Evolutionary conservation across 805 yeast species (phyloP), one percentile per base, ranked within the genome.

Genomic region (Lachancea sp.): DNA sequence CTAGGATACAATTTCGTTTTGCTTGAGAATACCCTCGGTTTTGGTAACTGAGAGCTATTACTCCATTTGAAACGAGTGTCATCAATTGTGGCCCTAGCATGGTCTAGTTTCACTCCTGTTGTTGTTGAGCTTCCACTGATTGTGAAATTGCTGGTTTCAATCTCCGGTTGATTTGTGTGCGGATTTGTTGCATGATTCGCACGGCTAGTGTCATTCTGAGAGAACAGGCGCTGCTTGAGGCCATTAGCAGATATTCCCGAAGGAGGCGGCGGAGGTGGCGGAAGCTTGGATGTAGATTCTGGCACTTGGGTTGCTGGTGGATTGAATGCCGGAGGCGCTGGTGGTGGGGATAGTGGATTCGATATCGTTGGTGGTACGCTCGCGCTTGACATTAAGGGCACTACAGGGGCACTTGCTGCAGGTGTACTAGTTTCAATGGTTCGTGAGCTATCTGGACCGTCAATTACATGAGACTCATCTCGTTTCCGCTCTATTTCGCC

Each of bases 1-100:
- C 96, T 85, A 13, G 97, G 96, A 64, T 92, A 92, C 48, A 88
- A 67, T 59, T 90, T 88, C 43, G 74, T 74, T 34, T 72, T 72
- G 3, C 80, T 83, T 38, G 74, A 78, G 55, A 83, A 87, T 36
- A 74, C 72, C 49, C 97, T 71, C n/a, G 98, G 97, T 50, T 77
- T 78, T 0, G 98, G 97, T 33, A 92, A 67, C 18, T 86, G 82
- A 31, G 65, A 62, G 13, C 74, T 71, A 57, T 84, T 84, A 3
- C 67, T 56, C 69, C 86, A 89, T 48, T 71, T 74, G 68, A 80
- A 88, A 51, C 89, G 67, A 21, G 60, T 60, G 56, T 84, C 92
- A 50, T 85, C 86, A 36, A 87, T 83, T 3, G 61, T 66, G 3
- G 77, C 47, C 37, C 54, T 60, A 17, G 55, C 58, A 8, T 41